Base-by-base conservation (phyloP, 768 basidiomycete species). In the Boletellus sp. region DNA sequence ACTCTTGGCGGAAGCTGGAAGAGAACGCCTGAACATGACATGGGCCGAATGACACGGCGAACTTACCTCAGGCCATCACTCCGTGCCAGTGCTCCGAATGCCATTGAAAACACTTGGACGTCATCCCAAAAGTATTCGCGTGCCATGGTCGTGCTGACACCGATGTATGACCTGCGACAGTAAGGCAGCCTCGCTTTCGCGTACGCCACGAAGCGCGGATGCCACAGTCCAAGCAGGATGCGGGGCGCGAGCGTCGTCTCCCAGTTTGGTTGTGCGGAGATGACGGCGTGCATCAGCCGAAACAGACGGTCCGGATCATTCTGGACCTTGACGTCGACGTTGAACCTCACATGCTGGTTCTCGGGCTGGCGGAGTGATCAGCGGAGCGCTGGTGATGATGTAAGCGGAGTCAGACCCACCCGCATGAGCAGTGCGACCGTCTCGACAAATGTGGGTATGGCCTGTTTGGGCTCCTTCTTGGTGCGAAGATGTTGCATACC, bases 251-350 rank as follows among this genome's bases (percentile, higher is more conserved):
- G 81, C 34, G 59, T 66, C 8, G 79, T 83, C 68, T 91, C 78
- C 87, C 87, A 95, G 26, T 78, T 73, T 1, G 78, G 73, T 52
- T 92, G 80, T 7, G 74, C 59, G 13, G 79, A 73, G 51, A 95
- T 82, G 50, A 78, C 73, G 35, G 69, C 67, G 70, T 89, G 78
- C 82, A 96, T 91, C 37, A 94, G 72, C 20, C 70, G 64, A 72
- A 94, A 96, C 28, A 95, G 77, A n/a, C 79, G 80, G 48, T 83
- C 83, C 1, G 95, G 93, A 62, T 94, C 83, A 64, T 97, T 98
- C 63, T 92, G 84, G 23, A 86, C 79, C 71, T 99, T 99, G 64
- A 96, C 90, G 65, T 98, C 95, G 53, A 97, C 80, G 73, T 97
- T 83, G 62, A 87, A 85, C 54, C 80, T 80, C 63, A 86, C 81